These are phyloP conservation scores for Erythrobasidium hasegawianum DNA, from an alignment of 1,284 basidiomycete species.

Conservation along the genomic window DNA sequence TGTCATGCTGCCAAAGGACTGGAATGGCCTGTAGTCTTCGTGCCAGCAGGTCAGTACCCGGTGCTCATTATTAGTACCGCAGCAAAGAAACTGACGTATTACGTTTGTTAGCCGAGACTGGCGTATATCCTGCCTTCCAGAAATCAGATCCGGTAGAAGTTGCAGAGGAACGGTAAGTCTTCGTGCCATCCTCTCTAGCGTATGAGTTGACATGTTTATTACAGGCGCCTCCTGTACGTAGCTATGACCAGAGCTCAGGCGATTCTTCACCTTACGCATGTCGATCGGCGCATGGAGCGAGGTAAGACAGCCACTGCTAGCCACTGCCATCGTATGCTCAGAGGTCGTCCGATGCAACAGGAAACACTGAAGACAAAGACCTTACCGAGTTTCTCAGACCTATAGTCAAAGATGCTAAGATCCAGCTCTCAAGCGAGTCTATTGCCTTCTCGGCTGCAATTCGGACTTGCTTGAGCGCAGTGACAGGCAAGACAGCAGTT, in stretches of 20 bases:
- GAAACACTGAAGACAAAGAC: constrained; percentile 16
- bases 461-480: constrained; percentile 3
- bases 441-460: background rate
- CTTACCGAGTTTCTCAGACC: constrained; percentile 18
- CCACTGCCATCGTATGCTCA: background rate
- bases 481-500: background rate
- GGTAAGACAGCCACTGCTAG: constrained; percentile 34
- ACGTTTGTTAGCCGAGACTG: constrained; percentile 61
- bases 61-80: background rate
- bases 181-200: background rate
- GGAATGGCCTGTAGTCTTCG: constrained; percentile 83
- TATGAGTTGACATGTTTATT: background rate
- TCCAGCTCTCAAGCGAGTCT: background rate
- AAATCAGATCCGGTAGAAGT: constrained; percentile 60
- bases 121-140: constrained; percentile 73
- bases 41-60: constrained; percentile 60
- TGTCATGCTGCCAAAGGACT: constrained; percentile 88
- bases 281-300: constrained; percentile 40
- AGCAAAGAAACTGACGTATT: background rate
- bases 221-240: constrained; percentile 76
- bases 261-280: constrained; percentile 63
- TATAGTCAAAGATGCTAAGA: background rate
- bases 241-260: constrained; percentile 83
- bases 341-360: too few species aligned
- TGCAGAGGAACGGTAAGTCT: constrained; percentile 71